A percentile compares a stretch with the other conserved stretches of the same genome.
These are phyloP conservation scores for Kwoniella bestiolae DNA, from an alignment of 768 basidiomycete species.

Conservation along the genomic window DNA sequence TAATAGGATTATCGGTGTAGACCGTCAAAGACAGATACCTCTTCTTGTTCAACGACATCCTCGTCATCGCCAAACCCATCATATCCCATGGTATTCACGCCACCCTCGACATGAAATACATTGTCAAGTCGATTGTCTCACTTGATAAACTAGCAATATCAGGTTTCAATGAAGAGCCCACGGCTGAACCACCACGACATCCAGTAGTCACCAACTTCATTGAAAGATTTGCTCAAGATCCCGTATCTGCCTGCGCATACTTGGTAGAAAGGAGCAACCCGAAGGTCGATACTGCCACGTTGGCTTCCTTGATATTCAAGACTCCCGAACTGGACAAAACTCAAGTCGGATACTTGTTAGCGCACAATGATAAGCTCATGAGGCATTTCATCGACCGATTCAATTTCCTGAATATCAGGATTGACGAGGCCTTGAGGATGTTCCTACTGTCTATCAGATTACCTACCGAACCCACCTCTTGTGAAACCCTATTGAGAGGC, in stretches of 20 bases:
- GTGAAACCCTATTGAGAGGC: constrained; percentile 77
- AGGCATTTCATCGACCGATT: constrained; percentile 86
- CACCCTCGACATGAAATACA: constrained; percentile 73
- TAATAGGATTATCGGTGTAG: constrained; percentile 58
- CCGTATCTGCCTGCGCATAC: constrained; percentile 75
- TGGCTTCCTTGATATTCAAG: constrained; percentile 75
- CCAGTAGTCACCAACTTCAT: constrained; percentile 74
- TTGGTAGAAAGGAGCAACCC: constrained; percentile 67
- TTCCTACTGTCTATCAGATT: constrained; percentile 82
- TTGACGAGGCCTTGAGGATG: constrained; percentile 85
- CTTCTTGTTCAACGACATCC: constrained; percentile 94
- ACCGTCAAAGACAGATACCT: constrained; percentile 95
- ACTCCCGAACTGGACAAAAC: constrained; percentile 80
- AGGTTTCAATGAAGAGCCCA: constrained; percentile 43
- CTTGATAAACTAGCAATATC: constrained; percentile 60
- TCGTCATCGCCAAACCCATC: constrained; percentile 90
- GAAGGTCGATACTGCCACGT: constrained; percentile 71
- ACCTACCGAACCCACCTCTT: constrained; percentile 60
- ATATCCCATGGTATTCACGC: constrained; percentile 62
- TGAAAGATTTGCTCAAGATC: constrained; percentile 75
- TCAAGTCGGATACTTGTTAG: constrained; percentile 81
- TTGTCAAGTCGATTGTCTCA: constrained; percentile 87
- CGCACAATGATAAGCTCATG: constrained; percentile 70
- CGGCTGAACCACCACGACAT: constrained; percentile 58
- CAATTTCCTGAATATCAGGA: constrained; percentile 76